These are phyloP conservation scores for Cornus florida DNA, from an alignment of 148 eudicot species.

Conservation along the genomic window DNA sequence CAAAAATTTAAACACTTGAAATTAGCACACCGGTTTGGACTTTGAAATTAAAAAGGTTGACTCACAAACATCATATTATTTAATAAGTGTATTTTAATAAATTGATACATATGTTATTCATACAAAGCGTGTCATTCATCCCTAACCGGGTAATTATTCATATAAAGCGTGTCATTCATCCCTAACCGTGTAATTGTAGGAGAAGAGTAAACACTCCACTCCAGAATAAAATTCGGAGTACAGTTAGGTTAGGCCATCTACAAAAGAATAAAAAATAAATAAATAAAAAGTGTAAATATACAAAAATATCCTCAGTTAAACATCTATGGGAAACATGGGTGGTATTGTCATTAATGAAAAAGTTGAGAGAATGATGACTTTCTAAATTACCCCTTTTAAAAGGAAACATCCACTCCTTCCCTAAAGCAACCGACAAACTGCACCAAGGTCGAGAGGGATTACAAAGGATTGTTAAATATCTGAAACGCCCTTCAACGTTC, in stretches of 20 bases:
- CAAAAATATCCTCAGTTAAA: background rate
- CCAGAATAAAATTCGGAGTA: background rate
- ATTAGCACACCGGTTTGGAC: background rate
- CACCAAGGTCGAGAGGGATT: background rate
- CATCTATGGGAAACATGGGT: background rate
- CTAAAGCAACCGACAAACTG: background rate
- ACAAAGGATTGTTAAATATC: background rate
- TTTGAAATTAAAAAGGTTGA: background rate
- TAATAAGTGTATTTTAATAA: no score
- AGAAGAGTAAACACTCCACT: background rate
- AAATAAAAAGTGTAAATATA: no score
- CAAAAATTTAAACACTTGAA: background rate
- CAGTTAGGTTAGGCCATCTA: background rate
- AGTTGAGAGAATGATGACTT: constrained; percentile 10
- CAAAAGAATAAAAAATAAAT: no score
- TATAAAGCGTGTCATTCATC: background rate
- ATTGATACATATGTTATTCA: no score
- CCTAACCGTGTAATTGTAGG: background rate
- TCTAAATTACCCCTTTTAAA: background rate
- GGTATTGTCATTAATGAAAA: background rate
- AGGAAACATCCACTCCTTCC: background rate
- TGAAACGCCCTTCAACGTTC: background rate
- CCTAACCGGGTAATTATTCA: no score
- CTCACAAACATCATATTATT: background rate
- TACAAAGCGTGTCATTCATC: no score